Conservation (phyloP, 345 rosid genomes). For the Melaleuca quinquenervia region DNA sequence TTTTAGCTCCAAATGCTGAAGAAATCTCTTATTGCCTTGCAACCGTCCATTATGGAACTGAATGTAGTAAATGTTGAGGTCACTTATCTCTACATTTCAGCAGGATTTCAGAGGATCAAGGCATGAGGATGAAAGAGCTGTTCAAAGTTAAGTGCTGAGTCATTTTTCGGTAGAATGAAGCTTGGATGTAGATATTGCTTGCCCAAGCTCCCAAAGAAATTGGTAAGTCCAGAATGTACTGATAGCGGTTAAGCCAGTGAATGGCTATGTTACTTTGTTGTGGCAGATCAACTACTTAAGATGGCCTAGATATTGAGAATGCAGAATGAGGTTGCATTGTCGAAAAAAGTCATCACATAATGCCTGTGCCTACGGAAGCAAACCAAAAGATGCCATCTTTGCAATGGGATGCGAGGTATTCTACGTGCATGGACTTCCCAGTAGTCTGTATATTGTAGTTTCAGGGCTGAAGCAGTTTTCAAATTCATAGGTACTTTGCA, state of each 20-base stretch:
- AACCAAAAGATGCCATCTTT: neutral
- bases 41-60: neutral
- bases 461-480: neutral
- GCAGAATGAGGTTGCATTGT: neutral
- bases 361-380: neutral
- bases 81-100: neutral
- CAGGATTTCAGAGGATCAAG: neutral
- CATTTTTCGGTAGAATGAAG: neutral
- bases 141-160: neutral
- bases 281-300: neutral
- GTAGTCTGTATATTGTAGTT: neutral
- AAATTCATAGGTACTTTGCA: neutral
- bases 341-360: neutral
- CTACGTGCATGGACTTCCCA: neutral
- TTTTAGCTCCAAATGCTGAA: neutral
- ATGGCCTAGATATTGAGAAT: neutral
- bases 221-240: neutral
- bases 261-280: neutral
- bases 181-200: neutral
- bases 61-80: neutral
- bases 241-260: neutral
- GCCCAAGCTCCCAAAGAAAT: neutral
- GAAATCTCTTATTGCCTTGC: neutral
- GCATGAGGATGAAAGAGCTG: neutral
- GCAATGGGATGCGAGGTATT: neutral